Evolutionary conservation across 345 rosid species (phyloP), one percentile per base, ranked within the genome.

Genomic region (Draba incana): DNA sequence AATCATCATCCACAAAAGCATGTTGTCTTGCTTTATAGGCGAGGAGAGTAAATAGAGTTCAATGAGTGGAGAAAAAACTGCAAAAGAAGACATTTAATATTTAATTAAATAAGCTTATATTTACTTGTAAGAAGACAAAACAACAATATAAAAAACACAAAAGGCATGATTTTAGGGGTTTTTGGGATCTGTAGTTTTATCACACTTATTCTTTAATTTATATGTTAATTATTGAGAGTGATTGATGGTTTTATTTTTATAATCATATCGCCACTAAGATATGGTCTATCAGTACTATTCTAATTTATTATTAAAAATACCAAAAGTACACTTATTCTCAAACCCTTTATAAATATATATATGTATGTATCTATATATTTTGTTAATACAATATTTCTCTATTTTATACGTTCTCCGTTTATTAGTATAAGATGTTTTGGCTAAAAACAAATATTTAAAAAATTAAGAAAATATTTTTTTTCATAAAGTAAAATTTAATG

Each of bases 141-240:
- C 14, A 39, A 53, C 35, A 54, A 33, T 1, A 41, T 43, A 28
- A 47, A 72, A 47, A 54, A 46, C 64, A 27, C 49, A 46, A 64
- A 78, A 71, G 73, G 37, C 57, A 76, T 66, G 73, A 72, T 62
- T 69, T 73, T 58, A 65, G 57, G 74, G 70, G 75, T 49, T 71
- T 20, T 83, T 75, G 86, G 87, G 88, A 85, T 87, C 80, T 37
- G 85, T 75, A 76, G 47, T 68, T 73, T 71, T 71, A 23, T 75
- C 54, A 46, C 60, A 61, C 39, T 35, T 65, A 57, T 50, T 57
- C 52, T 45, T 46, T 37, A 54, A 38, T 61, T 35, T 61, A 53
- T 62, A 52, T 6, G 23, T 66, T 74, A 70, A 46, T 20, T 69
- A 28, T 12, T 31, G 88, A 78, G 65, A 82, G 74, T 77, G 88